phyloP scores from a whole-genome alignment of 1,284 basidiomycete species.

The Ceratobasidium sp. region DNA sequence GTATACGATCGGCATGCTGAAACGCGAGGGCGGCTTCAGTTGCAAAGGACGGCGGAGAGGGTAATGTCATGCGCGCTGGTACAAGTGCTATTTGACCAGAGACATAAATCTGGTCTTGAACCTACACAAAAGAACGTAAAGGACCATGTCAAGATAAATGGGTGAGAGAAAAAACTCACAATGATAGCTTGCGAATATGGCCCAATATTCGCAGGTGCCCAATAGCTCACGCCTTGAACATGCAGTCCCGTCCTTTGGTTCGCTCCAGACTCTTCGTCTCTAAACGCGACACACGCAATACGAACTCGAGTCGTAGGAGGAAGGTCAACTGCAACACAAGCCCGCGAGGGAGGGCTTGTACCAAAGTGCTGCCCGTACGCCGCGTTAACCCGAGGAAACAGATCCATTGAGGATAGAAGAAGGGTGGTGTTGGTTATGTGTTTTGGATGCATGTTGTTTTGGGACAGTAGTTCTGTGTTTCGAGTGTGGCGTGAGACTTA shows the following conservation, averaged over 20 bases:
- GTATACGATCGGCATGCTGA: constrained; percentile 84
- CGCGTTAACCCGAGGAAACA: constrained; percentile 80
- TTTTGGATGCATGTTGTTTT: constrained; percentile 50
- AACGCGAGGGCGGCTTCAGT: constrained; percentile 79
- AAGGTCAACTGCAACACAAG: constrained; percentile 86
- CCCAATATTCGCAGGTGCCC: constrained; percentile 99
- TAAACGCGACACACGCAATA: constrained; percentile 79
- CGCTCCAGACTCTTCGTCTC: constrained; percentile 57
- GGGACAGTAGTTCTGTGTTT: neutral
- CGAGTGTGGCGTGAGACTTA: neutral
- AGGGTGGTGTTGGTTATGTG: constrained; percentile 86
- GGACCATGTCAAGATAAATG: no score
- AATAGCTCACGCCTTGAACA: constrained; percentile 95
- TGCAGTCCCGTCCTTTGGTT: constrained; percentile 81
- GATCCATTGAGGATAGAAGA: constrained; percentile 83
- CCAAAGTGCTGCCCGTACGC: constrained; percentile 88
- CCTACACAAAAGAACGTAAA: constrained; percentile 63
- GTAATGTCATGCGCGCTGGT: constrained; percentile 79
- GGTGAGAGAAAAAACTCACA: constrained; percentile 65
- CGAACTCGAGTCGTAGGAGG: constrained; percentile 69
- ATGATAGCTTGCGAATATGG: constrained; percentile 95
- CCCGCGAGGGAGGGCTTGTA: constrained; percentile 90
- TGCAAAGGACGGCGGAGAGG: constrained; percentile 69
- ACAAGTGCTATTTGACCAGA: constrained; percentile 96
- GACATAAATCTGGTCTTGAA: constrained; percentile 80